These are phyloP conservation scores for Coemansia aciculifera DNA, from an alignment of 192 early-diverging fungal genomes.

Conservation along the genomic window DNA sequence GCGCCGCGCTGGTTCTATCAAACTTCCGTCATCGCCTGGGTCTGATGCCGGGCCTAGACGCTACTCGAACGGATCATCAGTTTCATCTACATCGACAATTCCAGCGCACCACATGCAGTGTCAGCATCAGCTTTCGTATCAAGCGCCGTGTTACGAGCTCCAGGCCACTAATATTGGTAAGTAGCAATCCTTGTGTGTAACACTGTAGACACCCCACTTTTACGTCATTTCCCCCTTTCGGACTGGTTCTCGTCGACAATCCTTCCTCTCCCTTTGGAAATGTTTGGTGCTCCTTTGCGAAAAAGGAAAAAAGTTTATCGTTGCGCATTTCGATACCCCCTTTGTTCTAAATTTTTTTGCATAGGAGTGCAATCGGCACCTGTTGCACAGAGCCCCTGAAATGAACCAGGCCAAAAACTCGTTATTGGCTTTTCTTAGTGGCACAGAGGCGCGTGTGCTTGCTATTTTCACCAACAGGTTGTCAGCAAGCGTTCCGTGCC, in stretches of 20 bases:
- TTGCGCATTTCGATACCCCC: not conserved
- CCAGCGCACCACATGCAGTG: not conserved
- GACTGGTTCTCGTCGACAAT: not conserved
- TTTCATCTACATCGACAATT: conserved; percentile 24
- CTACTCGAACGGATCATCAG: conserved; percentile 32
- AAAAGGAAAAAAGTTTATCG: not conserved
- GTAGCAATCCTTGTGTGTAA: conserved; percentile 13
- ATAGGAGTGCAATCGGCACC: not conserved
- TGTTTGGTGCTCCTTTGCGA: not conserved
- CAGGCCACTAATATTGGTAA: conserved; percentile 1
- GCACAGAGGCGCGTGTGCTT: not conserved
- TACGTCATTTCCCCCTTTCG: not conserved
- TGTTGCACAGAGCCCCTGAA: not conserved
- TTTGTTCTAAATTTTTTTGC: not conserved
- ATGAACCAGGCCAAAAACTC: not conserved
- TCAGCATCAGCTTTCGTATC: conserved; percentile 2
- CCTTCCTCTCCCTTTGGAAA: not conserved
- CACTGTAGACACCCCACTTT: not conserved
- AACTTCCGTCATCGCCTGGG: conserved; percentile 7
- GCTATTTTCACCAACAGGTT: conserved; percentile 3
- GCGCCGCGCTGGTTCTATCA: conserved; percentile 35
- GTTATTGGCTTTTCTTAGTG: not conserved
- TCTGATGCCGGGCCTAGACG: conserved; percentile 19
- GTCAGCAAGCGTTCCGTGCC: conserved; percentile 5
- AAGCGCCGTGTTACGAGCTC: not conserved